These are phyloP conservation scores for Hymenotorrendiella dingleyae DNA, from an alignment of 2,329 filamentous ascomycete genomes.

Conservation along the genomic window DNA sequence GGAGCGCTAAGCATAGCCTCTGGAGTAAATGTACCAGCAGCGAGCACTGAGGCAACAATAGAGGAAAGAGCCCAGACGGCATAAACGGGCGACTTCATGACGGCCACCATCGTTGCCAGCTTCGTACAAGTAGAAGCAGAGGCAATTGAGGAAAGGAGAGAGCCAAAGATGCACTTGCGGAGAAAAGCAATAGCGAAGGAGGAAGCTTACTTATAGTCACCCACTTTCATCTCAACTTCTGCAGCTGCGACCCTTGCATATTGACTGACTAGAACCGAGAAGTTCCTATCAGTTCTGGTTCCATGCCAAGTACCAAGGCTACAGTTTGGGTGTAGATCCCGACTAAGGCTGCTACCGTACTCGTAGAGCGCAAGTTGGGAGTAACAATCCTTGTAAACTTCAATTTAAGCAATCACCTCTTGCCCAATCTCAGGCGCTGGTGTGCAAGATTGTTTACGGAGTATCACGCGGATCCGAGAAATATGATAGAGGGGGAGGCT, in stretches of 20 bases:
- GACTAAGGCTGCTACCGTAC: too few relatives aligned
- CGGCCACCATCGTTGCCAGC: conserved; percentile 6
- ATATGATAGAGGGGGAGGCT: too few relatives aligned
- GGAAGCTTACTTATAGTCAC: conserved; percentile 10
- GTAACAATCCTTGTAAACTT: too few relatives aligned
- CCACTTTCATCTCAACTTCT: background rate
- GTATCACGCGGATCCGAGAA: too few relatives aligned
- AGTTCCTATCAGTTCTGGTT: background rate
- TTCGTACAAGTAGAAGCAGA: conserved; percentile 4
- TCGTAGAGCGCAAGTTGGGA: too few relatives aligned
- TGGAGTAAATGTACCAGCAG: conserved; percentile 47
- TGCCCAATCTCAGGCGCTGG: too few relatives aligned
- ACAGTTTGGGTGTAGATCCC: too few relatives aligned
- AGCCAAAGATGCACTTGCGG: background rate
- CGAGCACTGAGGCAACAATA: conserved; percentile 8
- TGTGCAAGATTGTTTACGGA: too few relatives aligned
- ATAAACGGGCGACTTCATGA: conserved; percentile 6
- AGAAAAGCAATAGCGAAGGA: background rate
- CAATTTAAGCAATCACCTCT: too few relatives aligned
- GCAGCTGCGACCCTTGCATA: background rate
- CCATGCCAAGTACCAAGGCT: background rate
- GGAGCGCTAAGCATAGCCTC: conserved; percentile 71
- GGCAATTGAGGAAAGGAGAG: background rate
- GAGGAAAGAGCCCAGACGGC: conserved; percentile 5
- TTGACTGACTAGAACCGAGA: background rate